phyloP scores from a whole-genome alignment of 2,329 filamentous ascomycete species.

The Alternaria burnsii region DNA sequence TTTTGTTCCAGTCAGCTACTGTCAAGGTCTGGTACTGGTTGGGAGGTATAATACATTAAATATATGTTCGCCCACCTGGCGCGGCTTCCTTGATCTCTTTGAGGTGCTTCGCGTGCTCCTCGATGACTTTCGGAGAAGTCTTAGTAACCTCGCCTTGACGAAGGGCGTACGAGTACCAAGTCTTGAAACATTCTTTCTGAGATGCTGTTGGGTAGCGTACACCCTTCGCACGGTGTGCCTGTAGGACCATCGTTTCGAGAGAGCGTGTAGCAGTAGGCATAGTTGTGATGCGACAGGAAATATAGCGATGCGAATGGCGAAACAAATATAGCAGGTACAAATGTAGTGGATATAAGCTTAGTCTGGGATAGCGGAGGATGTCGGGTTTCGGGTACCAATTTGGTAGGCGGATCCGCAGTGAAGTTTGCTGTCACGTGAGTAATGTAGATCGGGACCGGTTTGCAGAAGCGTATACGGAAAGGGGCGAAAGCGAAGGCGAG shows the following conservation, averaged over 20 bases:
- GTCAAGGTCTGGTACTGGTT: background rate
- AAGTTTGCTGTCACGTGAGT: constrained; percentile 11
- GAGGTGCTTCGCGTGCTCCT: constrained; percentile 38
- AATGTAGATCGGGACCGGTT: background rate
- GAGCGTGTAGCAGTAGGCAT: constrained; percentile 42
- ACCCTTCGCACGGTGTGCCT: constrained; percentile 49
- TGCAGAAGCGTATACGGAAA: background rate
- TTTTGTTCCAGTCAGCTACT: background rate
- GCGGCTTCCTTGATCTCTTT: constrained; percentile 33
- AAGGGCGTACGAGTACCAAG: constrained; percentile 49
- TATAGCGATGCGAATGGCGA: background rate
- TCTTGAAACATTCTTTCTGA: constrained; percentile 48
- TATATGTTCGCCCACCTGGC: constrained; percentile 43
- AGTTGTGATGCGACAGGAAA: background rate
- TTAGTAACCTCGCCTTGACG: constrained; percentile 35
- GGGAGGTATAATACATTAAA: constrained; percentile 23
- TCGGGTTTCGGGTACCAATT: background rate
- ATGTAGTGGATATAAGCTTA: too few species aligned
- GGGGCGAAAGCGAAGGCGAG: background rate
- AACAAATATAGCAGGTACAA: too few species aligned
- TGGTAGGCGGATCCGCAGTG: constrained; percentile 4
- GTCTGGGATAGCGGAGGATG: background rate
- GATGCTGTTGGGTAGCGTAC: constrained; percentile 41
- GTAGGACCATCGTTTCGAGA: constrained; percentile 43
- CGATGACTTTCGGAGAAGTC: constrained; percentile 24